Percentiles rank a stretch among this genome's conserved stretches.
Conservation (phyloP, 345 rosid genomes). For the Aquilaria malaccensis region DNA sequence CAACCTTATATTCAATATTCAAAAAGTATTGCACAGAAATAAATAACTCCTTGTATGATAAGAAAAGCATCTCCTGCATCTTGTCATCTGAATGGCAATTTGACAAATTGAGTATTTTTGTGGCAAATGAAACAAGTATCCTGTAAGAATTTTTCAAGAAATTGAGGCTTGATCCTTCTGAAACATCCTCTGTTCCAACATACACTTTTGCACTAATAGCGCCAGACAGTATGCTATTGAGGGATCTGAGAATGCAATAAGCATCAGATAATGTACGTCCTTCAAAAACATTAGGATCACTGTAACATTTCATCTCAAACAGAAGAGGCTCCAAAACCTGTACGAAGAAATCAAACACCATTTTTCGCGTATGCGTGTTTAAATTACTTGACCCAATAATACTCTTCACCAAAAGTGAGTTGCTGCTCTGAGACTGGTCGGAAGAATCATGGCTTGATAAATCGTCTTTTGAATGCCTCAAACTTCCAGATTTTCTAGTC, state of each 20-base stretch:
- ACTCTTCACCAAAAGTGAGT: constrained; percentile 27
- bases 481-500: constrained; percentile 22
- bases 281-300: constrained; percentile 30
- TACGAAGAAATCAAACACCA: constrained; percentile 69
- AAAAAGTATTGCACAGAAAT: constrained; percentile 49
- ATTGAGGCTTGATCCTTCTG: constrained; percentile 67
- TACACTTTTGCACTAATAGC: constrained; percentile 46
- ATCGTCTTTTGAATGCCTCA: constrained; percentile 22
- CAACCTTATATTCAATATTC: constrained; percentile 75
- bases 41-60: constrained; percentile 54
- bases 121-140: constrained; percentile 42
- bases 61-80: constrained; percentile 29
- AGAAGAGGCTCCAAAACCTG: constrained; percentile 79
- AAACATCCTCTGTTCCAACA: constrained; percentile 66
- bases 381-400: constrained; percentile 34
- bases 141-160: constrained; percentile 58
- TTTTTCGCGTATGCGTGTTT: constrained; percentile 52
- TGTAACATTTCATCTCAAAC: constrained; percentile 41
- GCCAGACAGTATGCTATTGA: constrained; percentile 48
- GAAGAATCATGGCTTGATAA: constrained; percentile 18
- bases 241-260: constrained; percentile 41
- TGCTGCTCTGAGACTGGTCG: constrained; percentile 16
- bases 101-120: constrained; percentile 28
- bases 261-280: constrained; percentile 31
- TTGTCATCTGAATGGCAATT: constrained; percentile 19